These are phyloP conservation scores for Debaryomyces sp. DNA, from an alignment of 1,139 yeast genomes.

Conservation along the genomic window DNA sequence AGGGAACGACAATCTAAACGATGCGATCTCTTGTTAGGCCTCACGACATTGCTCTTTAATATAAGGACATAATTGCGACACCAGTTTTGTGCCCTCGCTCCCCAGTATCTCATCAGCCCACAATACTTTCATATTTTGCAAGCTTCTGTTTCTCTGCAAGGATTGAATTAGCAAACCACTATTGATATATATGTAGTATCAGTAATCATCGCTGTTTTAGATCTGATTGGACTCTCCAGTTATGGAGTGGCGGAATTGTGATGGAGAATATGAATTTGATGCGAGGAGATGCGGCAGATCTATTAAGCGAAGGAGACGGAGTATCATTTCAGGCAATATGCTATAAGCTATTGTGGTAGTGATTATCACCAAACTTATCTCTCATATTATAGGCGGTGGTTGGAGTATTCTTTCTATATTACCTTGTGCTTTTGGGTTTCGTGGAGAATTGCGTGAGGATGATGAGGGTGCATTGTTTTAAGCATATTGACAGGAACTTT, in stretches of 20 bases:
- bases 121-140: background rate
- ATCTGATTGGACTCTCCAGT: background rate
- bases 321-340: background rate
- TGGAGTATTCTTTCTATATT: too few species aligned
- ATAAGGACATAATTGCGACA: background rate
- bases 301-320: background rate
- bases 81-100: background rate
- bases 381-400: too few species aligned
- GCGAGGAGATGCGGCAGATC: background rate
- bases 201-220: too few species aligned
- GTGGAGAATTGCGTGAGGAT: too few species aligned
- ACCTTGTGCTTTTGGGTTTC: too few species aligned
- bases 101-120: background rate
- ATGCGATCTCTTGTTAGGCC: background rate
- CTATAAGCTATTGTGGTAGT: background rate
- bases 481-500: background rate
- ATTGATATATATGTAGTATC: too few species aligned
- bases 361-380: too few species aligned
- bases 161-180: too few species aligned
- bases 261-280: background rate
- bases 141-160: background rate
- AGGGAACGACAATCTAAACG: constrained; percentile 11
- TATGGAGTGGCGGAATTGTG: background rate
- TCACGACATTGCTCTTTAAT: background rate
- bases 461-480: background rate